These are phyloP conservation scores for Coccomyxa sp. DNA, from an alignment of 139 green algal species.

Conservation along the genomic window DNA sequence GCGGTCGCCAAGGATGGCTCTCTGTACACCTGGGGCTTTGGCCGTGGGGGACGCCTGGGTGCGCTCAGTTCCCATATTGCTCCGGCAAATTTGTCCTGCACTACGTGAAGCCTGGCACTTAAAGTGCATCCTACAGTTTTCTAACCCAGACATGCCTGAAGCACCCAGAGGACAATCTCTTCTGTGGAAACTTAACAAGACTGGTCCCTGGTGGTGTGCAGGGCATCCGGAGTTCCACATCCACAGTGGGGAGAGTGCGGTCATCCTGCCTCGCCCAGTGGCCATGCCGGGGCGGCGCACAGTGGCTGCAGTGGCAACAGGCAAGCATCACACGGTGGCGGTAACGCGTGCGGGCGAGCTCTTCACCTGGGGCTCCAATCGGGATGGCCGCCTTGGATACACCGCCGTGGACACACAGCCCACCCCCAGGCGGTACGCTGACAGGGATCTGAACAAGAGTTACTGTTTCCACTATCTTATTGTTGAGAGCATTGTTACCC, in stretches of 20 bases:
- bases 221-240: constrained; percentile 78
- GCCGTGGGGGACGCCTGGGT: constrained; percentile 78
- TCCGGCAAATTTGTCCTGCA: not conserved
- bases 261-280: constrained; percentile 53
- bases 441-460: not conserved
- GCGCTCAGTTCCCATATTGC: not conserved
- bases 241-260: constrained; percentile 68
- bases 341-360: constrained; percentile 72
- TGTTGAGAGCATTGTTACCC: not conserved
- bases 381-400: constrained; percentile 70
- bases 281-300: constrained; percentile 22
- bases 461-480: not conserved
- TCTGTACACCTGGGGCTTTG: constrained; percentile 71
- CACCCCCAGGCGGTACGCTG: constrained; percentile 50
- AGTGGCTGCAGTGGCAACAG: constrained; percentile 48
- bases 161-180: not conserved
- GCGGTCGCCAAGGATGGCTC: constrained; percentile 61
- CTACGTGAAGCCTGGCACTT: not conserved
- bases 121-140: not conserved
- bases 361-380: constrained; percentile 71
- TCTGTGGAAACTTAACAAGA: not conserved
- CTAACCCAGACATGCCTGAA: no score
- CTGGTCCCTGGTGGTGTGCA: constrained; percentile 8
- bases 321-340: constrained; percentile 86
- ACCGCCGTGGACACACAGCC: constrained; percentile 66